Evolutionary conservation across 345 rosid species (phyloP), one percentile per base, ranked within the genome.

Genomic region (Eutrema japonicum): DNA sequence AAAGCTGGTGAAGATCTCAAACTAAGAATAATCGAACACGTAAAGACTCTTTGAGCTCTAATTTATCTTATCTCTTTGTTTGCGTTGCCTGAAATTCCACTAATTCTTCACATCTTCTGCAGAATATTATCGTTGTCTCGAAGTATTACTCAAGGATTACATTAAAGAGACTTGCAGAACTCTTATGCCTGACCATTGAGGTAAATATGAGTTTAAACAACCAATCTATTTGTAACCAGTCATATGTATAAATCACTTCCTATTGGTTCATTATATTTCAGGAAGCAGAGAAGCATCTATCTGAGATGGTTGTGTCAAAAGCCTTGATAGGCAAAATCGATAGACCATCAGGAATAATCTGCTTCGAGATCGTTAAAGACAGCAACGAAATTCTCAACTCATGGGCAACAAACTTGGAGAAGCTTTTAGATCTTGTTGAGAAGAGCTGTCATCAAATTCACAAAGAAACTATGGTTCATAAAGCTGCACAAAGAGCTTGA

Each of bases 361-460:
- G 84, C 71, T 94, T 94, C 87, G 87, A 89, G 82, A 75, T 71
- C 3, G 84, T 83, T 0, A 82, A 86, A 86, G 97, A 89, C 79
- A 89, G 93, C 84, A 94, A 88, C 59, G 96, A 91, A 78, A 78
- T 93, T 65, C 96, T 93, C 43, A 88, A 94, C 76, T 86, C 87
- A 9, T 94, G 98, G 97, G 81, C 97, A 4, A 60, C 72, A 74
- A 91, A 87, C 81, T 79, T 91, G 89, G 97, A 94, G 88, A 89
- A 88, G 80, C 84, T 94, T 77, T 93, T 94, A n/a, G 95, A 94
- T 80, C 95, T 91, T 60, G 95, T 91, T 5, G 93, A 88, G 81
- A 91, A 94, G 87, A 91, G 95, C 79, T 91, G 97, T 84, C 96
- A 88, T 76, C 95, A 91, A 76, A 89, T 94, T 68, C 98, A 91